phyloP scores from a whole-genome alignment of 202 grass and related monocot species.

The Sporobolus alterniflorus region DNA sequence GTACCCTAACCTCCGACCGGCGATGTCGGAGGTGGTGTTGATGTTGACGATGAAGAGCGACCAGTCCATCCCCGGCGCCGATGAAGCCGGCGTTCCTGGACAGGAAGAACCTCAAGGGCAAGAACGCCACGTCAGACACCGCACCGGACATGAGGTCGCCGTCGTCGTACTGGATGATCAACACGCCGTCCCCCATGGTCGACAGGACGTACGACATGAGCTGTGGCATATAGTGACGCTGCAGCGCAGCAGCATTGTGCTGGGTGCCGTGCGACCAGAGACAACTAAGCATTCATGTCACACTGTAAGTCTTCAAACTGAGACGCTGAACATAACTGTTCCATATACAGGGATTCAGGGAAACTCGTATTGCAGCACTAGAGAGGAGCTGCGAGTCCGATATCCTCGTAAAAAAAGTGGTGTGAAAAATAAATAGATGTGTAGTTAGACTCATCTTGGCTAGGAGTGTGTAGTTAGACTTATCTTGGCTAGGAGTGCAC shows the following conservation, averaged over 20 bases:
- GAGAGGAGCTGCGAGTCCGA: background rate
- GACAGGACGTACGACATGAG: slow-evolving; percentile 62
- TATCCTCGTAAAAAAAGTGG: background rate
- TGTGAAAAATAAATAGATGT: background rate
- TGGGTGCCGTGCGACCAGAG: background rate
- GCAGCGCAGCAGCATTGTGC: background rate
- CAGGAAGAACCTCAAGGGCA: slow-evolving; percentile 54
- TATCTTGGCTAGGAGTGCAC: background rate
- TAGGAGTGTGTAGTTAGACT: background rate
- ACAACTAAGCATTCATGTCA: background rate
- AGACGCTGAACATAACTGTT: slow-evolving; percentile 12
- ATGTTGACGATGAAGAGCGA: slow-evolving; percentile 58
- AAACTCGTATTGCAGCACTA: background rate
- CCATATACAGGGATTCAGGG: background rate
- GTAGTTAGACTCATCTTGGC: background rate
- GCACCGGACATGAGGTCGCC: slow-evolving; percentile 31
- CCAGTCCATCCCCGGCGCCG: slow-evolving; percentile 37
- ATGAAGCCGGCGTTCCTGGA: slow-evolving; percentile 64
- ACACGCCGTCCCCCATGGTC: slow-evolving; percentile 48
- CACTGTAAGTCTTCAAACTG: background rate
- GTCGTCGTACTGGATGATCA: slow-evolving; percentile 48
- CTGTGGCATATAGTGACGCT: slow-evolving; percentile 19
- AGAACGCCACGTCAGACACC: slow-evolving; percentile 25
- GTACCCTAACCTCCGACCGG: slow-evolving; percentile 48
- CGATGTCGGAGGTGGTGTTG: slow-evolving; percentile 80